Conservation (phyloP, 106 monocot genomes). For the Allium fistulosum region DNA sequence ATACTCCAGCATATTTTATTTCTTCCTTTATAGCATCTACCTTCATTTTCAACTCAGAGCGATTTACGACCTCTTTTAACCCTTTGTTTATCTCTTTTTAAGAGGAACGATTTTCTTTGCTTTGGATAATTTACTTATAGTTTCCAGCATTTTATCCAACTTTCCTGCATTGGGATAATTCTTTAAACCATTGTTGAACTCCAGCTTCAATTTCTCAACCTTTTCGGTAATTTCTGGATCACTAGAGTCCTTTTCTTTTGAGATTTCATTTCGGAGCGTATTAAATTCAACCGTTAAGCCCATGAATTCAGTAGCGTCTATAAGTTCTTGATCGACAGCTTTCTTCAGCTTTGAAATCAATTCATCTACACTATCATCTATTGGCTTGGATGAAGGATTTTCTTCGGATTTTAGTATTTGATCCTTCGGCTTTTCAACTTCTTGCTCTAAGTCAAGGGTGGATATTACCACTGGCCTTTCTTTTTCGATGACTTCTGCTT, state of each 20-base stretch:
- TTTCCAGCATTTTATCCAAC: constrained; percentile 22
- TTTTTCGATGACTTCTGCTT: constrained; percentile 12
- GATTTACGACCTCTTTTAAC: constrained; percentile 15
- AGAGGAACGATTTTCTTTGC: constrained; percentile 16
- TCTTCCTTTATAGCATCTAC: constrained; percentile 17
- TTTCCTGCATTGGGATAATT: constrained; percentile 21
- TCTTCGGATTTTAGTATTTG: constrained; percentile 17
- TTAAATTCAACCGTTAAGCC: constrained; percentile 22
- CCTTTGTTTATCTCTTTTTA: constrained; percentile 25
- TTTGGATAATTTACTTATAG: constrained; percentile 23
- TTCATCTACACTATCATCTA: constrained; percentile 7
- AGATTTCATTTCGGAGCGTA: constrained; percentile 21
- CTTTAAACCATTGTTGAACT: constrained; percentile 20
- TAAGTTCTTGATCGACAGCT: constrained; percentile 23
- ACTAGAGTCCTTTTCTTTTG: not conserved
- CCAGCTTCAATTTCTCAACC: constrained; percentile 25
- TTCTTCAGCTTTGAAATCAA: constrained; percentile 24
- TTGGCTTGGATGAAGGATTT: constrained; percentile 13
- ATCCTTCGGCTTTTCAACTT: constrained; percentile 31
- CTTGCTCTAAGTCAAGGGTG: constrained; percentile 9
- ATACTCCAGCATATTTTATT: no score
- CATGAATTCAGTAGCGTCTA: constrained; percentile 25
- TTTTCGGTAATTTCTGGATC: constrained; percentile 14
- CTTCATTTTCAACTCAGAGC: constrained; percentile 23
- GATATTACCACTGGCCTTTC: not conserved